These are phyloP conservation scores for Xylaria sp. DNA, from an alignment of 2,329 filamentous ascomycete genomes.

Conservation along the genomic window DNA sequence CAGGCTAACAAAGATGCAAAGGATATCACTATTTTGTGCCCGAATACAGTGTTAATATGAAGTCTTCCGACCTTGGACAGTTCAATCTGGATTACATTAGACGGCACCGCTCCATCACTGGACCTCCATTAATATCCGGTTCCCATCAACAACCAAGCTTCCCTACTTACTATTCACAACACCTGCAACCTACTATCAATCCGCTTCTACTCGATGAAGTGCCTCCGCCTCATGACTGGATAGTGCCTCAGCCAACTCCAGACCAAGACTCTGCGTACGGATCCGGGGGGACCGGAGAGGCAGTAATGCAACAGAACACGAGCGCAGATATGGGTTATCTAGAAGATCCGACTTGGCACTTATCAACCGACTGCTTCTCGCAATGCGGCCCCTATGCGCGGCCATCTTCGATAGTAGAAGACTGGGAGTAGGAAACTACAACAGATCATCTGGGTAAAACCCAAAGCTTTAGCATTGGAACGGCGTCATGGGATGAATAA, in stretches of 20 bases:
- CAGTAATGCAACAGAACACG: background rate
- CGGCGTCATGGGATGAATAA: background rate
- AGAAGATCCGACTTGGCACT: background rate
- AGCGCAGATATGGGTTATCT: background rate
- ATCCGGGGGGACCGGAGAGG: background rate
- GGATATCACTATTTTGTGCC: conserved; percentile 19
- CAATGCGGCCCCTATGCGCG: background rate
- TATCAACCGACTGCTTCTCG: background rate
- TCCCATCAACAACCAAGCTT: conserved; percentile 6
- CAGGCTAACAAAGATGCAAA: conserved; percentile 2
- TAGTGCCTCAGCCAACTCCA: background rate
- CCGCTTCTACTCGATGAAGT: conserved; percentile 19
- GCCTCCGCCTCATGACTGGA: background rate
- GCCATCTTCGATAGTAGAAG: background rate
- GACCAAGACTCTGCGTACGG: conserved; percentile 23
- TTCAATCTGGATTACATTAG: conserved; percentile 12
- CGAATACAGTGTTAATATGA: background rate
- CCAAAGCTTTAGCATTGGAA: no score
- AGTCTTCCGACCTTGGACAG: background rate
- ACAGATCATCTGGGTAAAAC: background rate
- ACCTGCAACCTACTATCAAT: background rate
- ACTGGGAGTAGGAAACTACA: background rate
- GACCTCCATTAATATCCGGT: background rate
- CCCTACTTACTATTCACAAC: background rate
- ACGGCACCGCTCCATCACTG: background rate